Evolutionary conservation across 768 basidiomycete genomes (phyloP).

Genomic region (Amanita exitialis): DNA sequence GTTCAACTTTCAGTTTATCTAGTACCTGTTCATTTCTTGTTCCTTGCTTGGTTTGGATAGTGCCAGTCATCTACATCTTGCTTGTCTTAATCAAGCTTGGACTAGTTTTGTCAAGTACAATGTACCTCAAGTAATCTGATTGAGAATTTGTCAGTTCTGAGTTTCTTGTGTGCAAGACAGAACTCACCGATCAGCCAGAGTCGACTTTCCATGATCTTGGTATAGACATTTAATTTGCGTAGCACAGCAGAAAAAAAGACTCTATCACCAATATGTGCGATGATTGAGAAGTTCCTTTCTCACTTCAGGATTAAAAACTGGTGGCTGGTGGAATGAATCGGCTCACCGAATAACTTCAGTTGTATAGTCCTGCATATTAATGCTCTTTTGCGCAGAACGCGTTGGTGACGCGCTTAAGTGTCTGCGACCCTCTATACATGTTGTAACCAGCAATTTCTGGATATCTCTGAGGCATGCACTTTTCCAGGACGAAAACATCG

Average conservation of each 20-base stretch:
- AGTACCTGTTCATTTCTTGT: slow-evolving; percentile 78
- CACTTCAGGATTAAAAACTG: slow-evolving; percentile 3
- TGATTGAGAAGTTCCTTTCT: slow-evolving; percentile 87
- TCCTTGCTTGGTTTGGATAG: slow-evolving; percentile 56
- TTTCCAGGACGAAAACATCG: slow-evolving; percentile 19
- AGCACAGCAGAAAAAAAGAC: neutral
- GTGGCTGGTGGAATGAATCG: neutral
- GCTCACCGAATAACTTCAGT: slow-evolving; percentile 59
- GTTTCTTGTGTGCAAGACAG: neutral
- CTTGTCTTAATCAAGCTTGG: slow-evolving; percentile 3
- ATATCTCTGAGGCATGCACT: slow-evolving; percentile 17
- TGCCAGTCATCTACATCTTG: slow-evolving; percentile 66
- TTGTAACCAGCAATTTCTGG: slow-evolving; percentile 12
- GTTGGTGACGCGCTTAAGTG: slow-evolving; percentile 21
- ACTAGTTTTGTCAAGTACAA: slow-evolving; percentile 4
- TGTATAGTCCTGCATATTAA: slow-evolving; percentile 53
- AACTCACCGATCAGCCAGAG: slow-evolving; percentile 74
- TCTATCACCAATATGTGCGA: slow-evolving; percentile 79
- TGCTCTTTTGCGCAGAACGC: slow-evolving; percentile 20
- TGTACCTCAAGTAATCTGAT: slow-evolving; percentile 66
- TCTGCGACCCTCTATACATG: slow-evolving; percentile 6
- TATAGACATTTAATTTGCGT: neutral
- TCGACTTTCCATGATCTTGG: slow-evolving; percentile 91
- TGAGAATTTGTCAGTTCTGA: neutral
- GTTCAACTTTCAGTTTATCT: slow-evolving; percentile 93